Evolutionary conservation across 768 basidiomycete species (phyloP), one percentile per base, ranked within the genome.

Genomic region (Naganishia friedmannii): DNA sequence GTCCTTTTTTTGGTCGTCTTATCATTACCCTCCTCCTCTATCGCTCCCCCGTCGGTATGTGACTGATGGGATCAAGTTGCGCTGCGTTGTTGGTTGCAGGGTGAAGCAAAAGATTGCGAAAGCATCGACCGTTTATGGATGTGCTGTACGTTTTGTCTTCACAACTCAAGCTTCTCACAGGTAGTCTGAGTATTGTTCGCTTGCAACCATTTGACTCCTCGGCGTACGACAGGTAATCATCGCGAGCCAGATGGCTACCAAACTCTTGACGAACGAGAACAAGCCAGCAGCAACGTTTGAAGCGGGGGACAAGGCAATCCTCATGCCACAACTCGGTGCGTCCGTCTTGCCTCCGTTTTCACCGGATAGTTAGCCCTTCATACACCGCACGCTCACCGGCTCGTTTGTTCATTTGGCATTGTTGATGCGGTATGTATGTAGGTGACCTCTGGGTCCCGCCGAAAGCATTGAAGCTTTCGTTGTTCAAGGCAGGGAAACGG

Each of bases 271-370:
- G 1, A 72, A 69, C 37, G 77, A 79, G 23, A 78, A 78, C 66
- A 78, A 79, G 70, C 77, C 76, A 10, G 77, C 75, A 2, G 37
- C 29, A 23, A 79, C 77, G 37, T 78, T 81, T 67, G 78, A 79
- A 46, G 77, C 75, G 1, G 80, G 77, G 1, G 78, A 79, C 39
- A 55, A 74, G 32, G 77, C 77, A 3, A 74, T 81, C 3, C 70
- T 81, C 8, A 79, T 78, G 77, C 78, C 80, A 42, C 80, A 81
- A 55, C 70, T 81, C 7, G 79, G 79, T 76, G 17, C 66, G 75
- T 73, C 51, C 4, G 1, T 26, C 58, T 28, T 34, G n/a, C 19
- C 26, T 34, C 37, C 26, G 4, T 15, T 42, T 42, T 2, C 28
- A 45, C 21, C 34, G 34, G 4, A 4, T 37, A 5, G 34, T 37